Percentiles rank a stretch among this genome's conserved stretches.
Conservation (phyloP, 2,329 filamentous ascomycete species). For the Fusarium camptoceras region DNA sequence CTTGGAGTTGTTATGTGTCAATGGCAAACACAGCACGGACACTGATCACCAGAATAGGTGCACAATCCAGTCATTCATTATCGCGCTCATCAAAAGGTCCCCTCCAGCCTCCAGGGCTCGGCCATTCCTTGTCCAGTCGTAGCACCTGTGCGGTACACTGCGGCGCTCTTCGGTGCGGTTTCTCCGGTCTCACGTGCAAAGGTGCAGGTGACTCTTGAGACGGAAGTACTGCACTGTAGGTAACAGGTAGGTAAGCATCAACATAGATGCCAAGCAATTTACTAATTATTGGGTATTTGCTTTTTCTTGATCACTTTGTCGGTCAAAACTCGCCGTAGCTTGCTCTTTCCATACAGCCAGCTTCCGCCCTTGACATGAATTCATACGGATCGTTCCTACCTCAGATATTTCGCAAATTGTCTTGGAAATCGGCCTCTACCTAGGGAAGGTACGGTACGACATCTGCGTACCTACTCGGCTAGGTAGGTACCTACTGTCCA, state of each 20-base stretch:
- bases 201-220: constrained; percentile 31
- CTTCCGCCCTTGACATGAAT: constrained; percentile 4
- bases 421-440: background rate
- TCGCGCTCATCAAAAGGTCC: background rate
- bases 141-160: background rate
- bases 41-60: constrained; percentile 33
- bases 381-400: background rate
- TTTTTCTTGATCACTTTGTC: constrained; percentile 5
- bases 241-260: constrained; percentile 3
- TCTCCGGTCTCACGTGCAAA: constrained; percentile 30
- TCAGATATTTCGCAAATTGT: background rate
- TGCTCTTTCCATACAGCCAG: background rate
- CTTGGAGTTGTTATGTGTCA: constrained; percentile 1
- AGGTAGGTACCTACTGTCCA: too few relatives aligned
- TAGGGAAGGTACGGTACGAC: background rate
- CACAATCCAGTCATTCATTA: constrained; percentile 10
- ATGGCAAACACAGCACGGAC: constrained; percentile 27
- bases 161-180: constrained; percentile 9
- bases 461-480: background rate
- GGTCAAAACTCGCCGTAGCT: background rate
- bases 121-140: background rate
- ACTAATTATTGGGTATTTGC: constrained; percentile 1
- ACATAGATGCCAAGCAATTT: background rate
- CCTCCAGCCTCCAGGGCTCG: background rate
- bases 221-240: background rate